Evolutionary conservation across 1,284 basidiomycete species (phyloP).

Genomic region (Dichomitus squalens): DNA sequence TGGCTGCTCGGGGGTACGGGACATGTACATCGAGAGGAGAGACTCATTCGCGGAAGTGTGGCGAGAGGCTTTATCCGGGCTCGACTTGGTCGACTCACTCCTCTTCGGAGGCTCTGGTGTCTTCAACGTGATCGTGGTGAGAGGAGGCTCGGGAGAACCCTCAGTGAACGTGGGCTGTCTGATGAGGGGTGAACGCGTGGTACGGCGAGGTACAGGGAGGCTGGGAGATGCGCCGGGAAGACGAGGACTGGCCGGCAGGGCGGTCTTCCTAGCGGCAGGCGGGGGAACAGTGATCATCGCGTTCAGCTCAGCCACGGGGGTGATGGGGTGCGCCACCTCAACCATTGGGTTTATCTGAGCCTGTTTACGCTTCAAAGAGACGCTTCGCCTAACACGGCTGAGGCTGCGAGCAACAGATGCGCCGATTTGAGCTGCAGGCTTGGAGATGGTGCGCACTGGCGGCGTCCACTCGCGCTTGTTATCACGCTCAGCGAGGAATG

Average conservation of each 20-base stretch:
- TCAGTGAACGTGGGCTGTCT: slow-evolving; percentile 18
- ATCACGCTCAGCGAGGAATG: slow-evolving; percentile 20
- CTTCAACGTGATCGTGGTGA: slow-evolving; percentile 28
- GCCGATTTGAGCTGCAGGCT: slow-evolving; percentile 8
- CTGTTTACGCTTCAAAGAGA: slow-evolving; percentile 23
- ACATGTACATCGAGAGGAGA: slow-evolving; percentile 35
- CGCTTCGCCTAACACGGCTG: slow-evolving; percentile 13
- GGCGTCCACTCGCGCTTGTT: slow-evolving; percentile 22
- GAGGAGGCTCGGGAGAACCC: slow-evolving; percentile 13
- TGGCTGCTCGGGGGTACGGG: slow-evolving; percentile 17
- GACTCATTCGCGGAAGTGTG: slow-evolving; percentile 26
- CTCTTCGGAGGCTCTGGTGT: slow-evolving; percentile 21
- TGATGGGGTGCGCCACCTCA: slow-evolving; percentile 38
- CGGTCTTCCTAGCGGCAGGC: slow-evolving; percentile 22
- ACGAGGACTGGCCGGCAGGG: slow-evolving; percentile 17
- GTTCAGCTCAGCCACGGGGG: slow-evolving; percentile 37
- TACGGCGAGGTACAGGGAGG: slow-evolving; percentile 31
- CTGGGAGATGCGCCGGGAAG: slow-evolving; percentile 4
- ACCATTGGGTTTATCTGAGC: slow-evolving; percentile 6
- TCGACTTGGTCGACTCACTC: neutral
- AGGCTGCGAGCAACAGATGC: slow-evolving; percentile 14
- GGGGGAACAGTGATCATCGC: slow-evolving; percentile 33
- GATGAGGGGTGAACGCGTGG: slow-evolving; percentile 26
- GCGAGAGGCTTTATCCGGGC: neutral
- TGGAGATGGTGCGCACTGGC: slow-evolving; percentile 18